Conservation (phyloP, 768 basidiomycete genomes). For the Xanthoconium stramineum region DNA sequence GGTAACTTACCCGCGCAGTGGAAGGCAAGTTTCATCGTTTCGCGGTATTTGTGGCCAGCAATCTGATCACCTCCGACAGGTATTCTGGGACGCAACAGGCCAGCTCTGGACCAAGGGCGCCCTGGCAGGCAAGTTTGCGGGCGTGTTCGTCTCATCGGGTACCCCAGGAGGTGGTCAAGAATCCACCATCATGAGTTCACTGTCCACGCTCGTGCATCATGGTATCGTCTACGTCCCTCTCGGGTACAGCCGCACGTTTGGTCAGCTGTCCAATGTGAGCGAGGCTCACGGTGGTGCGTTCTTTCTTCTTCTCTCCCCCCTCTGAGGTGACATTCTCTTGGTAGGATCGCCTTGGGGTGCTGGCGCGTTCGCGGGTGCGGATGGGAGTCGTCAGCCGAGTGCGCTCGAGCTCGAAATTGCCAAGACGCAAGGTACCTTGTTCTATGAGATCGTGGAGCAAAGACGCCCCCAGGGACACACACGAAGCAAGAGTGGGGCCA, state of each 20-base stretch:
- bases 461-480: neutral
- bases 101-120: constrained; percentile 56
- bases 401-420: constrained; percentile 25
- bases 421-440: constrained; percentile 47
- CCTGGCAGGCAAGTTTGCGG: constrained; percentile 70
- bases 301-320: neutral
- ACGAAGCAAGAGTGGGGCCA: too few species aligned
- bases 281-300: constrained; percentile 30
- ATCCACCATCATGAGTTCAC: constrained; percentile 44
- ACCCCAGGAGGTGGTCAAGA: constrained; percentile 77
- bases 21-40: constrained; percentile 44
- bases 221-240: constrained; percentile 71
- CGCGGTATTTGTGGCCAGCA: neutral
- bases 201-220: constrained; percentile 68
- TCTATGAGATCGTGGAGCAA: constrained; percentile 42
- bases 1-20: constrained; percentile 50
- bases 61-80: constrained; percentile 32
- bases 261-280: constrained; percentile 38
- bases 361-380: constrained; percentile 50
- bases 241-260: constrained; percentile 53
- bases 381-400: constrained; percentile 49
- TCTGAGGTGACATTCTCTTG: neutral
- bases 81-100: constrained; percentile 77
- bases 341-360: constrained; percentile 77
- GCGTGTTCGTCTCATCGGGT: constrained; percentile 70